Evolutionary conservation across 768 basidiomycete genomes (phyloP), one percentile per base, ranked within the genome.

Genomic region (Leccinum broughii): DNA sequence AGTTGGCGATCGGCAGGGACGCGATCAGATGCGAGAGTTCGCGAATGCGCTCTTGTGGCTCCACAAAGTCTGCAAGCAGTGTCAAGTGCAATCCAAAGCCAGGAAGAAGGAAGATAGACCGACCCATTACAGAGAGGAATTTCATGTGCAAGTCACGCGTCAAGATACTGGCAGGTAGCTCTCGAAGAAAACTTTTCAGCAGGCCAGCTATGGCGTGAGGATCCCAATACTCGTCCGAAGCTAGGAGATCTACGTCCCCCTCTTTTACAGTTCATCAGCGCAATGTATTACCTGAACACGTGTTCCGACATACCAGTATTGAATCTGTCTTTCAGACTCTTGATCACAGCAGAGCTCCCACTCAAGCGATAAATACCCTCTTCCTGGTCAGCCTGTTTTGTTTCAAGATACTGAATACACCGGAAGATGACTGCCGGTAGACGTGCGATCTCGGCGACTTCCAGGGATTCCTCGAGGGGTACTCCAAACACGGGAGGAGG

Each of bases 351-450:
- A 63, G 93, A 92, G 72, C 93, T 95, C 24, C 95, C 95, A 70
- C 91, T 95, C 61, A 99, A 77, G 60, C 97, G 87, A 77, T 98
- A 99, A 61, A 99, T 96, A 35, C 97, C 97, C 75, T 99, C 97
- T 70, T 99, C 97, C 65, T 92, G 87, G 62, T 98, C 93, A 22
- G 97, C 96, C 72, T 92, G 84, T 78, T 95, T 95, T 20, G 86
- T 84, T 77, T 98, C 93, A 57, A 99, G 79, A 76, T 96, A 99
- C 70, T 97, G 89, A 65, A 99, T 95, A 65, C 89, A 91, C 56
- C 97, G 86, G 80, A 95, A 99, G 35, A 97, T 89, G 66, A 98
- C 90, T 7, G 96, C 93, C 3, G 97, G 97, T 22, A 99, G 80
- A 66, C 89, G 88, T 55, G 89, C 95, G 58, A 98, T 92, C 69